Percentiles rank a stretch among this genome's conserved stretches.
These are phyloP conservation scores for Odonthalia washingtoniensis DNA, from an alignment of 31 red algal genomes.

Conservation along the genomic window DNA sequence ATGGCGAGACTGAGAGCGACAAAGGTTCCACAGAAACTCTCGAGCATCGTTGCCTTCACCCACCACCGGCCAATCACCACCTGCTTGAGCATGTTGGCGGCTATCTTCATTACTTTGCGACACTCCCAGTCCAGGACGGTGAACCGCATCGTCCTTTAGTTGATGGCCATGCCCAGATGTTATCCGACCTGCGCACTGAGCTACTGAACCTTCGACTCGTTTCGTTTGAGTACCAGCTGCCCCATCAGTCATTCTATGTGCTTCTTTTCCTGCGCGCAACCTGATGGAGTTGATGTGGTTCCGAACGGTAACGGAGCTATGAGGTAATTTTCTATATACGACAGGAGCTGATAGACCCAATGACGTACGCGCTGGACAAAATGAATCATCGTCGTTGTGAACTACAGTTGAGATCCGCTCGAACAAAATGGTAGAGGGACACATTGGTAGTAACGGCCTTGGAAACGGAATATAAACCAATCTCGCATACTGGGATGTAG, in stretches of 20 bases:
- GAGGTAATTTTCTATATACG: constrained; percentile 62
- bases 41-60: constrained; percentile 8
- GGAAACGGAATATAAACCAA: constrained; percentile 60
- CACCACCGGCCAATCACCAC: constrained; percentile 31
- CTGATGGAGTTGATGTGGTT: neutral
- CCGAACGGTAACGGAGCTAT: constrained; percentile 27
- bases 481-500: constrained; percentile 23
- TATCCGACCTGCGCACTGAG: constrained; percentile 11
- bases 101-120: constrained; percentile 1
- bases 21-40: constrained; percentile 42
- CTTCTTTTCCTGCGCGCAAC: constrained; percentile 18
- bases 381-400: constrained; percentile 33
- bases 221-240: neutral
- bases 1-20: constrained; percentile 39
- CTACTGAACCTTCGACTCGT: constrained; percentile 39
- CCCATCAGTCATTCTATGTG: constrained; percentile 3
- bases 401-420: constrained; percentile 17
- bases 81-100: constrained; percentile 4
- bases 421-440: constrained; percentile 49
- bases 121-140: constrained; percentile 20
- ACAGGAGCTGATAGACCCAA: constrained; percentile 39
- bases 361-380: constrained; percentile 33
- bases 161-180: constrained; percentile 47
- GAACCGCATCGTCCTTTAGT: constrained; percentile 27
- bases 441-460: constrained; percentile 41